phyloP scores from a whole-genome alignment of 306 rosid species.

The Lupinus albus region DNA sequence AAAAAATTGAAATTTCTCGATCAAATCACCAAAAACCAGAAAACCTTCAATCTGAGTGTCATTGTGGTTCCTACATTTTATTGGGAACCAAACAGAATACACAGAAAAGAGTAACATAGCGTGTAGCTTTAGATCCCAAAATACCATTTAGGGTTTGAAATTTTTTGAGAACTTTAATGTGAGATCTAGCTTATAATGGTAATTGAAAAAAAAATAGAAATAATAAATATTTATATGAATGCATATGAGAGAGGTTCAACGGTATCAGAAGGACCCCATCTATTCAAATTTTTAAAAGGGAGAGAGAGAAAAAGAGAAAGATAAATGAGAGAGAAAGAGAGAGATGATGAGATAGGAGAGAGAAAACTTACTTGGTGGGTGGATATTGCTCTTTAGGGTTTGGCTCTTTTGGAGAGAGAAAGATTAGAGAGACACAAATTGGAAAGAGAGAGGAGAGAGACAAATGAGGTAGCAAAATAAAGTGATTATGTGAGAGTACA shows the following conservation, averaged over 20 bases:
- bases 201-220: constrained; percentile 33
- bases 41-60: constrained; percentile 45
- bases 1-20: constrained; percentile 34
- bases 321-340: constrained; percentile 11
- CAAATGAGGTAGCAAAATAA: constrained; percentile 15
- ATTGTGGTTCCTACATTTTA: constrained; percentile 44
- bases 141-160: constrained; percentile 32
- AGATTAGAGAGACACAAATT: constrained; percentile 52
- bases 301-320: constrained; percentile 38
- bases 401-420: constrained; percentile 96
- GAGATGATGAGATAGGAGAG: constrained; percentile 61
- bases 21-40: constrained; percentile 41
- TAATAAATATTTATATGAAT: constrained; percentile 42
- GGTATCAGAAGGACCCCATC: constrained; percentile 79
- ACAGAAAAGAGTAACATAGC: background rate
- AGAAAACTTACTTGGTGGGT: constrained; percentile 96
- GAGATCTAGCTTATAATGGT: constrained; percentile 47
- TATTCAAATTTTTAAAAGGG: constrained; percentile 63
- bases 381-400: constrained; percentile 99
- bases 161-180: constrained; percentile 34
- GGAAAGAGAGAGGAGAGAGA: constrained; percentile 60
- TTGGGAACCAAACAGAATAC: constrained; percentile 30
- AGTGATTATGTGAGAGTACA: constrained; percentile 16
- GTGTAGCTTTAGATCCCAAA: constrained; percentile 45
- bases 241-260: constrained; percentile 55